phyloP scores from a whole-genome alignment of 164 flowering plant species.

The Chloranthus sessilifolius region DNA sequence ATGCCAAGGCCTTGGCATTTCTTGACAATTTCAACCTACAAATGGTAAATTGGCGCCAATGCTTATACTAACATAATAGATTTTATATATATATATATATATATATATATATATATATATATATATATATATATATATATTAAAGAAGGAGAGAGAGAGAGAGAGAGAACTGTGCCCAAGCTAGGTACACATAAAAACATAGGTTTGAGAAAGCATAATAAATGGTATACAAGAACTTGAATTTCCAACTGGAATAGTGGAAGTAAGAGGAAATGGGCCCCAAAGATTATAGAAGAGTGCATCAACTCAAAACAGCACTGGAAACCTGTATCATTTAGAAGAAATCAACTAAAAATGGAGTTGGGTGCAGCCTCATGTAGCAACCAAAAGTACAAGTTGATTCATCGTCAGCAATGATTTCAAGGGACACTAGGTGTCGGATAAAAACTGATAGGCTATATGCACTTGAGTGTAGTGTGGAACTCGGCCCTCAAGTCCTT shows the following conservation, averaged over 20 bases:
- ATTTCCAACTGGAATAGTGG: not conserved
- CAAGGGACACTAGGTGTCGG: too few species aligned
- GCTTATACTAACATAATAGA: not conserved
- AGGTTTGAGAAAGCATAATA: not conserved
- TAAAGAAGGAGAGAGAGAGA: not conserved
- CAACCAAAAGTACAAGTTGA: too few species aligned
- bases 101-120: not conserved
- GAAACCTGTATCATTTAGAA: too few species aligned
- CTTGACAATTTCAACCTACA: constrained; percentile 49
- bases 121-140: not conserved
- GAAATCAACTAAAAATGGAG: too few species aligned
- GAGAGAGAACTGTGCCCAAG: not conserved
- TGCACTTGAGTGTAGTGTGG: too few species aligned
- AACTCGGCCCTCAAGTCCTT: too few species aligned
- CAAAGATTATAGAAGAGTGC: too few species aligned
- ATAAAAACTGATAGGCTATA: too few species aligned
- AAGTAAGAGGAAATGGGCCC: too few species aligned
- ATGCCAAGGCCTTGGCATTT: constrained; percentile 54
- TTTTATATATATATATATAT: not conserved
- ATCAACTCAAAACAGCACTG: too few species aligned
- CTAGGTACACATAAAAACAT: not conserved
- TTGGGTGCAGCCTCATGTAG: too few species aligned
- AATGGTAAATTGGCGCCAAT: not conserved
- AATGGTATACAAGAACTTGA: not conserved
- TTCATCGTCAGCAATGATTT: too few species aligned